Evolutionary conservation across 208 protist species (phyloP).

Genomic region (Sergeia podlipaevii): DNA sequence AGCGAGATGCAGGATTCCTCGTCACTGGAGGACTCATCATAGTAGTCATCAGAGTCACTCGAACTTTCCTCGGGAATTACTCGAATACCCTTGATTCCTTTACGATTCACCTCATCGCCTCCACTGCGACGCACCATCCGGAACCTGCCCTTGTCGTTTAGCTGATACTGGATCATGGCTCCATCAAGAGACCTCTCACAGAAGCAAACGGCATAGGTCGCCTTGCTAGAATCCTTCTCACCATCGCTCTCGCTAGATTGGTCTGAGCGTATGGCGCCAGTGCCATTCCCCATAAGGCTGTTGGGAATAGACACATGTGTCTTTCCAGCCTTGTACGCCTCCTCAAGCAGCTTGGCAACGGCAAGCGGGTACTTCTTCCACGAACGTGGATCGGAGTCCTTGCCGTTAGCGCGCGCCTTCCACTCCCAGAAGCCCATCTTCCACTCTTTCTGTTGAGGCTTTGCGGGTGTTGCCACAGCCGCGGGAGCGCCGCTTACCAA

Average conservation of each 20-base stretch:
- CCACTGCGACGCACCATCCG: constrained; percentile 34
- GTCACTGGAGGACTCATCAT: constrained; percentile 4
- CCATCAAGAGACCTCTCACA: constrained; percentile 27
- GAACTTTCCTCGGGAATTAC: constrained; percentile 29
- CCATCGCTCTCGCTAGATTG: neutral
- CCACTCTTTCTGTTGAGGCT: no score
- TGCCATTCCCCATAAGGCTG: constrained; percentile 17
- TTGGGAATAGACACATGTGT: constrained; percentile 28
- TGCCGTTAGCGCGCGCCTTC: constrained; percentile 36
- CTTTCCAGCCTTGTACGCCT: constrained; percentile 23
- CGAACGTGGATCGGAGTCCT: constrained; percentile 24
- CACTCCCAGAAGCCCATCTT: constrained; percentile 50
- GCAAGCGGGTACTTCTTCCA: constrained; percentile 49
- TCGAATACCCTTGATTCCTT: constrained; percentile 11
- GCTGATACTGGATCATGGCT: constrained; percentile 55
- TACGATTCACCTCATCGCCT: constrained; percentile 19
- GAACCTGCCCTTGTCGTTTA: constrained; percentile 25
- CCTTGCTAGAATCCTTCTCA: neutral
- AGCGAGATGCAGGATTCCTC: no score
- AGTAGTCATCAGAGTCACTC: constrained; percentile 4
- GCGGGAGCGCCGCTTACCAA: neutral
- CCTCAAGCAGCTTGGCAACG: constrained; percentile 44
- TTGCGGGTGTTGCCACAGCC: neutral
- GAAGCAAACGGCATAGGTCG: constrained; percentile 64
- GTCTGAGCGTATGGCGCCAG: neutral